These are phyloP conservation scores for Poterioochromonas sp. DNA, from an alignment of 352 stramenopile species.

Conservation along the genomic window DNA sequence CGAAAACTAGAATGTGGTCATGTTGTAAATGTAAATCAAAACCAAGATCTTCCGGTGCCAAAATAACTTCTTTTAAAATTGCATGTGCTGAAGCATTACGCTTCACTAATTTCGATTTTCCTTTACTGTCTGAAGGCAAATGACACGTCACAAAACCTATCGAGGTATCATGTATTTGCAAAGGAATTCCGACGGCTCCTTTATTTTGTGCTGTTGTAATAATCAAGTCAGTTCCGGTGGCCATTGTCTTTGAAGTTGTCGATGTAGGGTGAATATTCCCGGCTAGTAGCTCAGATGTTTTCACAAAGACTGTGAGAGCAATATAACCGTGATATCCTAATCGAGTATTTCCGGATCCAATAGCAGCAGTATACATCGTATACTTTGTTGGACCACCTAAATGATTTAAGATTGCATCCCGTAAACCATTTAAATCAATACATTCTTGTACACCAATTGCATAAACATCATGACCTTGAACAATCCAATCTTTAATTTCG, in stretches of 20 bases:
- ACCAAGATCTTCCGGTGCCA: conserved; percentile 67
- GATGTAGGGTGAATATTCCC: not conserved
- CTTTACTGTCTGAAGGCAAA: conserved; percentile 65
- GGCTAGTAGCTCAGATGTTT: conserved; percentile 17
- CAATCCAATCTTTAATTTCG: conserved; percentile 59
- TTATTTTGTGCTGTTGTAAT: conserved; percentile 67
- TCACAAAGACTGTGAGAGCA: conserved; percentile 66
- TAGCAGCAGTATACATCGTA: conserved; percentile 62
- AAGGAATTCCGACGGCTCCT: conserved; percentile 69
- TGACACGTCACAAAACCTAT: conserved; percentile 74
- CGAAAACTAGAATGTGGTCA: conserved; percentile 73
- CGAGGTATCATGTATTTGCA: conserved; percentile 70
- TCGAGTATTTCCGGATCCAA: conserved; percentile 62
- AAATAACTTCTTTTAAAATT: conserved; percentile 64
- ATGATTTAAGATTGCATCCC: conserved; percentile 53
- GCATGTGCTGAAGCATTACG: conserved; percentile 67
- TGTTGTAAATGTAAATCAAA: conserved; percentile 66
- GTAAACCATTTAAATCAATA: conserved; percentile 63
- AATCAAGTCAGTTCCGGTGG: conserved; percentile 39
- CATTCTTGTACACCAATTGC: conserved; percentile 80
- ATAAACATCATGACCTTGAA: conserved; percentile 67
- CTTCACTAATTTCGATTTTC: conserved; percentile 57
- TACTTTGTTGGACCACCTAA: conserved; percentile 52
- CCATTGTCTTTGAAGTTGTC: conserved; percentile 4
- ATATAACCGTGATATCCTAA: conserved; percentile 74